These are phyloP conservation scores for Globisporangium paddicum DNA, from an alignment of 352 stramenopile genomes.

Conservation along the genomic window DNA sequence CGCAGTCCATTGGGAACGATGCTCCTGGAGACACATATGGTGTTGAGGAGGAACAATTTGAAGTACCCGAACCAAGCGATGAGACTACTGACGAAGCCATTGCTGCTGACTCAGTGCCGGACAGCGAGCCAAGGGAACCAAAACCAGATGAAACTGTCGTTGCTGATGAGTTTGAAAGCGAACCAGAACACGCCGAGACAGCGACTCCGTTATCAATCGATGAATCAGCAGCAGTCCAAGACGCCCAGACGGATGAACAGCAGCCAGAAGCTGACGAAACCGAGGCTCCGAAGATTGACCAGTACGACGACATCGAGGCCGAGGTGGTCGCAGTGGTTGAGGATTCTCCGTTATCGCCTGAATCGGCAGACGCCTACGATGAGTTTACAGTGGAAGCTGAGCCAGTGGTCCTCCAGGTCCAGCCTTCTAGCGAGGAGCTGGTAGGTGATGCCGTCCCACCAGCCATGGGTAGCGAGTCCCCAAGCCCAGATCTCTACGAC, in stretches of 20 bases:
- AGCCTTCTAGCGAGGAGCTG: neutral
- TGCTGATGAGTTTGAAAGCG: neutral
- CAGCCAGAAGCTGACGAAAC: neutral
- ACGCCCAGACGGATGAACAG: neutral
- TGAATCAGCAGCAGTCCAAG: neutral
- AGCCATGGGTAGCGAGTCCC: neutral
- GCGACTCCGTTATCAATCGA: neutral
- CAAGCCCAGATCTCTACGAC: constrained; percentile 7
- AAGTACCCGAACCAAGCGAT: neutral
- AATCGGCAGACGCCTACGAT: constrained; percentile 4
- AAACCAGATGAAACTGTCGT: neutral
- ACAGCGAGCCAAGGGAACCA: neutral
- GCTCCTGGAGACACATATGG: neutral
- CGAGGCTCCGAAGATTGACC: neutral
- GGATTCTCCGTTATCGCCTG: neutral
- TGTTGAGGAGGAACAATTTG: neutral
- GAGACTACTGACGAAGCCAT: neutral
- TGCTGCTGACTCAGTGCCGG: neutral
- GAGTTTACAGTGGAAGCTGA: constrained; percentile 5
- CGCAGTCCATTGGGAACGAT: neutral
- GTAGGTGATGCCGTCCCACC: neutral
- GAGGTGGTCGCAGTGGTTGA: neutral
- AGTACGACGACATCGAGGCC: constrained; percentile 9
- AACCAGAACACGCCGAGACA: neutral
- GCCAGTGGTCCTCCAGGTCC: neutral